These are phyloP conservation scores for Casaregolazyma lundiana DNA, from an alignment of 1,139 yeast species.

Conservation along the genomic window DNA sequence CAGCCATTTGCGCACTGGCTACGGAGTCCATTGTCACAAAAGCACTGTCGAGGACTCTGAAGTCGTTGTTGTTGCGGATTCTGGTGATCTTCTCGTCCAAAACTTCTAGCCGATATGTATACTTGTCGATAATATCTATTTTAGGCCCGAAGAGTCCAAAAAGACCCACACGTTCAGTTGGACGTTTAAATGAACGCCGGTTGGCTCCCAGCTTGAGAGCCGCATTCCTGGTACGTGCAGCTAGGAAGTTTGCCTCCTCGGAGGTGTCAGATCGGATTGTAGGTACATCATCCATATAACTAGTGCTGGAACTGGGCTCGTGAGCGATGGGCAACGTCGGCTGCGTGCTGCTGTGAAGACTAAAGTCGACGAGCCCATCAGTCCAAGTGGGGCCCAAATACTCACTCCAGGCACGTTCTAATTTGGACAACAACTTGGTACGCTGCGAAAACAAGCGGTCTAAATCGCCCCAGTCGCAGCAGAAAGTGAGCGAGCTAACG, in stretches of 20 bases:
- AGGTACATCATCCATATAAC: constrained; percentile 1
- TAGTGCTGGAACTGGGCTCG: background rate
- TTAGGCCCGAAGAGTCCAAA: constrained; percentile 52
- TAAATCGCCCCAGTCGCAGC: constrained; percentile 77
- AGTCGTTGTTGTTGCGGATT: constrained; percentile 28
- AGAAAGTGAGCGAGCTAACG: constrained; percentile 70
- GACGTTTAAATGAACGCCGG: constrained; percentile 31
- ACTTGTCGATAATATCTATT: constrained; percentile 63
- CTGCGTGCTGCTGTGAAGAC: constrained; percentile 1
- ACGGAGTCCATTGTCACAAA: constrained; percentile 83
- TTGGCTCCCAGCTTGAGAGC: constrained; percentile 13
- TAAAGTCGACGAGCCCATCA: constrained; percentile 14
- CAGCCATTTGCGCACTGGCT: constrained; percentile 84
- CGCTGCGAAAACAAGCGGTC: constrained; percentile 63
- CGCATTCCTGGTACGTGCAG: constrained; percentile 9
- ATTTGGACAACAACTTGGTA: constrained; percentile 44
- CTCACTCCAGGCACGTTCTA: constrained; percentile 75
- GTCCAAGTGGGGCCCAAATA: constrained; percentile 47
- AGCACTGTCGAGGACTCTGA: constrained; percentile 48
- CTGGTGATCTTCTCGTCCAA: constrained; percentile 57
- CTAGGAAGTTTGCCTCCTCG: constrained; percentile 3
- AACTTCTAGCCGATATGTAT: constrained; percentile 49
- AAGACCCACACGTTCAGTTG: constrained; percentile 41
- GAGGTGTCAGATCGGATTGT: constrained; percentile 1
- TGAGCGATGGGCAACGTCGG: constrained; percentile 1